These are phyloP conservation scores for Floccularia luteovirens DNA, from an alignment of 768 basidiomycete genomes.

Conservation along the genomic window DNA sequence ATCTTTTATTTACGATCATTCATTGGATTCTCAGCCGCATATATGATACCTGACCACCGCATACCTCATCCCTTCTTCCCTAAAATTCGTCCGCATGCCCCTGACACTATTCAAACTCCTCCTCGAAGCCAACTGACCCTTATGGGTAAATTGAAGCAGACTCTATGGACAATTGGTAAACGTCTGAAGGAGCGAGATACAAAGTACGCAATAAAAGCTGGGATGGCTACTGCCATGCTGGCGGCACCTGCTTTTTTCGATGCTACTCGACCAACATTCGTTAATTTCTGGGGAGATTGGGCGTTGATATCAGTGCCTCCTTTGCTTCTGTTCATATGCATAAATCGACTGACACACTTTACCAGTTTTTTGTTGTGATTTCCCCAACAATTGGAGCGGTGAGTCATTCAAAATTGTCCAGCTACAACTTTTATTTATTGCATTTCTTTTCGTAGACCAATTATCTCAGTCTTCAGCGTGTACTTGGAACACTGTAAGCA, in stretches of 20 bases:
- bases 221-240: conserved; percentile 74
- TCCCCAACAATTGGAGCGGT: conserved; percentile 86
- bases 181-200: conserved; percentile 65
- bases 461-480: conserved; percentile 73
- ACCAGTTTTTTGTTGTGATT: conserved; percentile 85
- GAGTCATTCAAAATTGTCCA: conserved; percentile 9
- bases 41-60: conserved; percentile 41
- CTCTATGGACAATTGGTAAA: conserved; percentile 64
- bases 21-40: conserved; percentile 29
- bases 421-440: conserved; percentile 4
- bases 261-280: conserved; percentile 65
- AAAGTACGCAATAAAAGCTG: conserved; percentile 85
- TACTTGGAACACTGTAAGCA: conserved; percentile 82
- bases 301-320: conserved; percentile 79
- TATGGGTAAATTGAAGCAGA: conserved; percentile 57
- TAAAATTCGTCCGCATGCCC: conserved; percentile 73
- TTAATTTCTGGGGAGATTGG: conserved; percentile 90
- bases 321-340: not conserved
- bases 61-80: conserved; percentile 66
- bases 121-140: conserved; percentile 48
- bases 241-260: conserved; percentile 88
- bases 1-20: not conserved
- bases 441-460: too few species aligned
- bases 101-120: conserved; percentile 81
- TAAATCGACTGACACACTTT: conserved; percentile 3